Percentiles rank a stretch among this genome's conserved stretches.
These are phyloP conservation scores for Chamaenerion angustifolium DNA, from an alignment of 345 rosid species.

Conservation along the genomic window DNA sequence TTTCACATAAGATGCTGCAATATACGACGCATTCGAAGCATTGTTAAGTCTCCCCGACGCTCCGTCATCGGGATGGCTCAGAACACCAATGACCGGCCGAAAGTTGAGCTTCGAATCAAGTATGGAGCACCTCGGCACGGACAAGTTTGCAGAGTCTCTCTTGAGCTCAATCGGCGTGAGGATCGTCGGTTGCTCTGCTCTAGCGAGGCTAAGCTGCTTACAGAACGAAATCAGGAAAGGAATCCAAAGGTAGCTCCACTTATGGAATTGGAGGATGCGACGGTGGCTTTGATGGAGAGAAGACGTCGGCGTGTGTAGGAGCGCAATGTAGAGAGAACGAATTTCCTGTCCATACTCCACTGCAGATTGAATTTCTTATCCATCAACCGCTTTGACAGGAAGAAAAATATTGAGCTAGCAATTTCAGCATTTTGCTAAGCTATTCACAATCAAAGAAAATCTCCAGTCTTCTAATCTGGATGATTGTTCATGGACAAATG, in stretches of 20 bases:
- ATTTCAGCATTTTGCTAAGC: slow-evolving; percentile 72
- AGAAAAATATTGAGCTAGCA: slow-evolving; percentile 81
- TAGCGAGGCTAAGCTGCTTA: slow-evolving; percentile 24
- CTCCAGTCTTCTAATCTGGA: slow-evolving; percentile 10
- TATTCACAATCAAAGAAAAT: slow-evolving; percentile 28
- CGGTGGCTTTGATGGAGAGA: too few species aligned
- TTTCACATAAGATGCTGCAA: slow-evolving; percentile 84
- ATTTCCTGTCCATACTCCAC: background rate
- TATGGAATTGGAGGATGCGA: background rate
- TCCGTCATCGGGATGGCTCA: slow-evolving; percentile 84
- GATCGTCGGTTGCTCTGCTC: slow-evolving; percentile 19
- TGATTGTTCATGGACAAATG: slow-evolving; percentile 53
- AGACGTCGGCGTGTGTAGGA: too few species aligned
- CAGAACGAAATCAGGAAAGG: slow-evolving; percentile 34
- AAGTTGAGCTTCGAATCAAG: slow-evolving; percentile 46
- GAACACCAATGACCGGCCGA: slow-evolving; percentile 71
- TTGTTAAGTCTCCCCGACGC: slow-evolving; percentile 68
- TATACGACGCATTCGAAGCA: slow-evolving; percentile 36
- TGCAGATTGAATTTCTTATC: slow-evolving; percentile 74
- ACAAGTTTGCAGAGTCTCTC: background rate
- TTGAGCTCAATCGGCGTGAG: slow-evolving; percentile 32
- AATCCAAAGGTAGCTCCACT: slow-evolving; percentile 39
- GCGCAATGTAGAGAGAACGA: too few species aligned
- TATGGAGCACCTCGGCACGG: slow-evolving; percentile 25
- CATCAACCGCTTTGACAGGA: slow-evolving; percentile 81